Base-by-base conservation (phyloP, 306 rosid genomes). In the Mimosa pudica region DNA sequence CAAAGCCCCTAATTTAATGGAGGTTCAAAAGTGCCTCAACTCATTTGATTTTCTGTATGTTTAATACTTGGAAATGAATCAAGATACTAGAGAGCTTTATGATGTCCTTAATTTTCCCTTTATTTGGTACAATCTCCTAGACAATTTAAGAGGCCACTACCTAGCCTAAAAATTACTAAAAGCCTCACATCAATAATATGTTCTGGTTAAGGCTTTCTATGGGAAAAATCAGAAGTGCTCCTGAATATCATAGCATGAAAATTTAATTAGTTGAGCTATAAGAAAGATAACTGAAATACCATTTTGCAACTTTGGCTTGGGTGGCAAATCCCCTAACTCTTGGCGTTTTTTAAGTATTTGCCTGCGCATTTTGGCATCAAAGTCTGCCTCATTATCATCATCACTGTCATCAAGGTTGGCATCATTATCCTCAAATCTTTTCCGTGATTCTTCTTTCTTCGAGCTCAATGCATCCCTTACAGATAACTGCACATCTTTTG, bases 281-380 rank as follows among this genome's bases (percentile, higher is more conserved):
- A 4, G 57, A 48, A 73, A 83, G 72, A 72, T 8, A 66, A 80
- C 44, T 66, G 76, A 47, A 32, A 47, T 87, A 95, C 99, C 97
- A 68, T 86, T 85, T 74, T 16, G 86, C 72, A 77, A 51, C 79
- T 89, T 93, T 49, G 87, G 88, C 83, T 89, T 92, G 7, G 89
- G 83, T 58, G 93, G 94, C 69, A 65, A 77, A 85, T 89, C 92
- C 67, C 93, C 97, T 80, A 90, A 75, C 75, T 96, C 97, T 41
- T 79, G 89, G 77, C 93, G 88, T 81, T 87, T 96, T 82, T 76
- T 87, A 60, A 96, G 93, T 85, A 96, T 93, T 81, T 84, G 92
- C 85, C 73, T 82, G 71, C 98, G 97, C 99, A 96, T 96, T 73
- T 92, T 86, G 70, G 94, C 79, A 86, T 93, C 98, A 81, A 96